These are phyloP conservation scores for Teunomyces aglyptinius DNA, from an alignment of 805 yeast genomes.

Conservation along the genomic window DNA sequence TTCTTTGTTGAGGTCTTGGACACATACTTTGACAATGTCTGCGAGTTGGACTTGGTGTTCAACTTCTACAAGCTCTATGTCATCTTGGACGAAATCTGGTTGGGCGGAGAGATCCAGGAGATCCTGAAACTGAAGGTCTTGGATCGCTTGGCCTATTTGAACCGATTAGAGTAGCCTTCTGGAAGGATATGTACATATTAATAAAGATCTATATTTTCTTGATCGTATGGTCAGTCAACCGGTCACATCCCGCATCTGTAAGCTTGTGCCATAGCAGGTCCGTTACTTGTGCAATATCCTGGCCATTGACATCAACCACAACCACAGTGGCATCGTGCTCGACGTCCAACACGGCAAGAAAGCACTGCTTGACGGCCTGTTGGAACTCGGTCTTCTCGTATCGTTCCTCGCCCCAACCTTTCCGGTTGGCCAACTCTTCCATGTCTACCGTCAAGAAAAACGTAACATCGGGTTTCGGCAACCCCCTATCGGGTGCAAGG, in stretches of 20 bases:
- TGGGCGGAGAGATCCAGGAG: conserved; percentile 90
- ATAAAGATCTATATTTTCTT: neutral
- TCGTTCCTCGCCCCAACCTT: conserved; percentile 92
- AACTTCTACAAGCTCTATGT: conserved; percentile 82
- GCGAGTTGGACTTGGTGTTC: conserved; percentile 91
- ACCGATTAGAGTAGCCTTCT: conserved; percentile 49
- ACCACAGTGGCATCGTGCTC: conserved; percentile 29
- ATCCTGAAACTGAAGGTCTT: conserved; percentile 69
- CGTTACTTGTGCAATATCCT: conserved; percentile 55
- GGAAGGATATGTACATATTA: conserved; percentile 1
- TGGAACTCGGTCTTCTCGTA: conserved; percentile 81
- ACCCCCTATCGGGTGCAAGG: conserved; percentile 72
- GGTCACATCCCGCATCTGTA: neutral
- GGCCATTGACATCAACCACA: conserved; percentile 59
- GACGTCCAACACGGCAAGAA: conserved; percentile 43
- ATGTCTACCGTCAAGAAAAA: conserved; percentile 65
- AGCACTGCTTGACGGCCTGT: conserved; percentile 60
- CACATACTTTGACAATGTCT: conserved; percentile 81
- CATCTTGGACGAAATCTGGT: conserved; percentile 80
- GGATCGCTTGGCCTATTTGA: conserved; percentile 62
- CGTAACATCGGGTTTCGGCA: conserved; percentile 83
- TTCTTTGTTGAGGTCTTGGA: conserved; percentile 87
- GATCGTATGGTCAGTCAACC: neutral
- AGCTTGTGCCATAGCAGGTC: conserved; percentile 40
- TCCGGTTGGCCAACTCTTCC: conserved; percentile 48